Evolutionary conservation across 2,329 filamentous ascomycete species (phyloP), one percentile per base, ranked within the genome.

Genomic region (Rhinocladiella mackenziei): DNA sequence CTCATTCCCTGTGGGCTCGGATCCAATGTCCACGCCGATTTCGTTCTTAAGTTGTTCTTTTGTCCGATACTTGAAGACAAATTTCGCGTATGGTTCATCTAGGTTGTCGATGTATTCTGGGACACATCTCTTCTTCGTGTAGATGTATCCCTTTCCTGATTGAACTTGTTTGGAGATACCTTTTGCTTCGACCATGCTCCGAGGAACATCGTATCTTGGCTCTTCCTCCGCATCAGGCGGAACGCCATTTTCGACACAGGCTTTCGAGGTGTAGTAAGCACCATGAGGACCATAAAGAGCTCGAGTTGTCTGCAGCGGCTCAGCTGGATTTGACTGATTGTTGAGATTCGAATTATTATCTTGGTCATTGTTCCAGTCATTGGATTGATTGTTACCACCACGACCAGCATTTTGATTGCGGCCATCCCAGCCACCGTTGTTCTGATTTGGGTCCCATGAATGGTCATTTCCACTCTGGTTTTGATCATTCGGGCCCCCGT

Each of bases 21-120:
- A 34, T 8, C 30, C 35, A 25, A 53, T 29, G 8, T 55, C 45
- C 15, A 56, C 42, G 4, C 51, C 49, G 20, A 54, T 38, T 19
- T 53, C 55, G 5, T 48, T 40, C 43, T 40, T 48, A 20, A 57
- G 17, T 25, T 55, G 48, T 19, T 57, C 55, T 31, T 48, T 53
- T 4, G 51, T 56, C 5, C 61, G 56, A 49, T 63, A 63, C 29
- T 60, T 61, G 51, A 63, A 63, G 22, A 61, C 47, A 44, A 63
- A 63, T 41, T 56, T 54, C 10, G 61, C 61, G 42, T 62, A 63
- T 5, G 61, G 61, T 23, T 60, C 53, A 13, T 60, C 54, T 34
- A 62, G 46, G 8, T 26, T 53, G 51, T 63, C 61, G 20, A 61
- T 43, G 41, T 62, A 63, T 17, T 48, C 36, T 14, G 61, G 61